Conservation (phyloP, 179 eudicot genomes). For the Dionaea muscipula region DNA sequence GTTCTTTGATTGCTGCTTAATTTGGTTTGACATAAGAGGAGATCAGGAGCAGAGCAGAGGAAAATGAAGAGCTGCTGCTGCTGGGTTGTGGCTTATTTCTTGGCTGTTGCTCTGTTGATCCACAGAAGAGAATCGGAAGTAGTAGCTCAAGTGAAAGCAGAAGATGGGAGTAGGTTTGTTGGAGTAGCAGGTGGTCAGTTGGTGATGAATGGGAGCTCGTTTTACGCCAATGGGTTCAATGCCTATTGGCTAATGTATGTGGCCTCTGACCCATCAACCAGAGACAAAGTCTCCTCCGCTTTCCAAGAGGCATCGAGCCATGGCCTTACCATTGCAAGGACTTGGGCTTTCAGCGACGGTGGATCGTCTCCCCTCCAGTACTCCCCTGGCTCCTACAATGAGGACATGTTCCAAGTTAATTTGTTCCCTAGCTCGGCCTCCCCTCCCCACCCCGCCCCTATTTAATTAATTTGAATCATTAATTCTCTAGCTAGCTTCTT, state of each 20-base stretch:
- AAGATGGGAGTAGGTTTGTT: constrained; percentile 30
- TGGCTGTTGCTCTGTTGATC: too few species aligned
- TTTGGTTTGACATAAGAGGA: too few species aligned
- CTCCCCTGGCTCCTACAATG: constrained; percentile 67
- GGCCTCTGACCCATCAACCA: constrained; percentile 36
- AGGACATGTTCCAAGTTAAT: constrained; percentile 48
- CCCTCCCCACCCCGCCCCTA: not conserved
- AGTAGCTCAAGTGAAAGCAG: too few species aligned
- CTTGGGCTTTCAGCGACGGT: constrained; percentile 85
- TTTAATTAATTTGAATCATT: not conserved
- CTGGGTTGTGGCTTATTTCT: too few species aligned
- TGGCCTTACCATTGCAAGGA: constrained; percentile 48
- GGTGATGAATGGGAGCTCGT: constrained; percentile 36
- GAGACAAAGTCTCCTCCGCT: constrained; percentile 31
- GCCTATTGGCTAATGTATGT: constrained; percentile 73
- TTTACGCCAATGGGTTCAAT: constrained; percentile 60
- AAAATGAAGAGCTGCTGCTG: too few species aligned
- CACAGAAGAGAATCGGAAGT: too few species aligned
- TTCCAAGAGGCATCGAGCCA: constrained; percentile 38
- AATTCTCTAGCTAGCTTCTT: not conserved
- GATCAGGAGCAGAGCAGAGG: too few species aligned
- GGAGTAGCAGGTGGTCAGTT: constrained; percentile 34
- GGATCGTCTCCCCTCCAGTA: constrained; percentile 42
- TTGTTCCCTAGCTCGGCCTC: too few species aligned
- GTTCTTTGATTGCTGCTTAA: too few species aligned